Evolutionary conservation across 2,329 filamentous ascomycete genomes (phyloP).

Genomic region (Trichoderma sp.): DNA sequence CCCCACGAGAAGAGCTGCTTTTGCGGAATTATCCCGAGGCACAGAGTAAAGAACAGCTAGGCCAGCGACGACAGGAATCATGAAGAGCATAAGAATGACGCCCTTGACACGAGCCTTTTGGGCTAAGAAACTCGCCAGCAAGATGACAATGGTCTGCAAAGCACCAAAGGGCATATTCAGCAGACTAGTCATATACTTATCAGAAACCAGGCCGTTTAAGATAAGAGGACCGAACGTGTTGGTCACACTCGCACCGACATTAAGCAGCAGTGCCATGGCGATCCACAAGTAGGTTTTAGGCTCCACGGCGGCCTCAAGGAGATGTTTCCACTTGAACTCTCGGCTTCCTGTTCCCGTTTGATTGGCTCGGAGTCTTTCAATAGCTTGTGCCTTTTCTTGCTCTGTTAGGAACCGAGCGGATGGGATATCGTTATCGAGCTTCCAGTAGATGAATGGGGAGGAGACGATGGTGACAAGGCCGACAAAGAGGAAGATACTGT

Average conservation of each 20-base stretch:
- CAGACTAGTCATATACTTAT: slow-evolving; percentile 55
- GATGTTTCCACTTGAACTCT: background rate
- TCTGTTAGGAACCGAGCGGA: slow-evolving; percentile 58
- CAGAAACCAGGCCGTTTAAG: slow-evolving; percentile 56
- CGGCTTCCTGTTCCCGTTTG: background rate
- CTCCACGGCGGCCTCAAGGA: background rate
- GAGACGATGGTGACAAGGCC: background rate
- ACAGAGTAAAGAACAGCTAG: slow-evolving; percentile 53
- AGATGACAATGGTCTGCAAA: background rate
- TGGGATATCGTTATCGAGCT: slow-evolving; percentile 57
- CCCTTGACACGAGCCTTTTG: background rate
- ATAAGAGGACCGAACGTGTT: slow-evolving; percentile 66
- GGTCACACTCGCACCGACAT: slow-evolving; percentile 61
- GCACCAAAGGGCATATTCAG: slow-evolving; percentile 55
- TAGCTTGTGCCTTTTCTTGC: slow-evolving; percentile 63
- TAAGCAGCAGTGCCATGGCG: slow-evolving; percentile 57
- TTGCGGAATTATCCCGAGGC: slow-evolving; percentile 40
- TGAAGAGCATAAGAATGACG: background rate
- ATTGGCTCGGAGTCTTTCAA: slow-evolving; percentile 70
- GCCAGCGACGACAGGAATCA: background rate
- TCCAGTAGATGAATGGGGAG: slow-evolving; percentile 54
- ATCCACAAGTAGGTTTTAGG: slow-evolving; percentile 56
- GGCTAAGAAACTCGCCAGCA: background rate
- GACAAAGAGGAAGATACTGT: background rate
- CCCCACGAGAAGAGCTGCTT: slow-evolving; percentile 48